phyloP scores from a whole-genome alignment of 352 stramenopile genomes.

The Pythium monospermum region DNA sequence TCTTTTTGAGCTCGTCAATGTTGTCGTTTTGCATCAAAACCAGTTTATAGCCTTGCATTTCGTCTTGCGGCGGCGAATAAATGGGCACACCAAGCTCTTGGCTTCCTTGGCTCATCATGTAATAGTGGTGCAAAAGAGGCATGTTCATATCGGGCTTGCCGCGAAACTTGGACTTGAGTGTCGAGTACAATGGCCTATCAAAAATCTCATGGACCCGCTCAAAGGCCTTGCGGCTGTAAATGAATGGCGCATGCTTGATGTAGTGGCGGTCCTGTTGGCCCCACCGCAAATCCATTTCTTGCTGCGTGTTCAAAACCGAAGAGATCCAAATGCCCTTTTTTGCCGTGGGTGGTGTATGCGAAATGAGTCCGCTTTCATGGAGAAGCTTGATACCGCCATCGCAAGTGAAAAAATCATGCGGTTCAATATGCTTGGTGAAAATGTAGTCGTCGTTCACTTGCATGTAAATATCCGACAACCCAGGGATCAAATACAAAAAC shows the following conservation, averaged over 20 bases:
- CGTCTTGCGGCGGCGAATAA: slow-evolving; percentile 56
- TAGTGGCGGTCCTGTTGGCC: slow-evolving; percentile 75
- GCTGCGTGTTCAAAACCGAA: slow-evolving; percentile 84
- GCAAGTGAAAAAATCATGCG: slow-evolving; percentile 85
- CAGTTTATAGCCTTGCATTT: slow-evolving; percentile 84
- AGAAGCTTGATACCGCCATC: slow-evolving; percentile 80
- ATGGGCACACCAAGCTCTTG: slow-evolving; percentile 77
- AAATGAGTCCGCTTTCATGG: slow-evolving; percentile 73
- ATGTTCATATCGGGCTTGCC: slow-evolving; percentile 87
- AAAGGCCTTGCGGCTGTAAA: slow-evolving; percentile 83
- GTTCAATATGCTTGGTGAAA: slow-evolving; percentile 75
- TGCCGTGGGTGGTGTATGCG: slow-evolving; percentile 55
- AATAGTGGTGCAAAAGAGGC: slow-evolving; percentile 82
- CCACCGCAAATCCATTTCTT: slow-evolving; percentile 84
- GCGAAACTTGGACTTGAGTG: slow-evolving; percentile 83
- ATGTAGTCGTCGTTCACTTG: slow-evolving; percentile 89
- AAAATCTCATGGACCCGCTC: slow-evolving; percentile 86
- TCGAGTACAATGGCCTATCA: slow-evolving; percentile 74
- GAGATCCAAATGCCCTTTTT: slow-evolving; percentile 88
- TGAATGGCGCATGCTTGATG: slow-evolving; percentile 87
- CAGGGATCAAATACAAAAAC: slow-evolving; percentile 82
- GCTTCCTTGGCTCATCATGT: slow-evolving; percentile 80
- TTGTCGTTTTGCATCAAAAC: slow-evolving; percentile 84
- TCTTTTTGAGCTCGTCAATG: slow-evolving; percentile 59
- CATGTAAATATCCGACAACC: slow-evolving; percentile 85